Evolutionary conservation across 768 basidiomycete species (phyloP).

Genomic region (Flagelloscypha sp.): DNA sequence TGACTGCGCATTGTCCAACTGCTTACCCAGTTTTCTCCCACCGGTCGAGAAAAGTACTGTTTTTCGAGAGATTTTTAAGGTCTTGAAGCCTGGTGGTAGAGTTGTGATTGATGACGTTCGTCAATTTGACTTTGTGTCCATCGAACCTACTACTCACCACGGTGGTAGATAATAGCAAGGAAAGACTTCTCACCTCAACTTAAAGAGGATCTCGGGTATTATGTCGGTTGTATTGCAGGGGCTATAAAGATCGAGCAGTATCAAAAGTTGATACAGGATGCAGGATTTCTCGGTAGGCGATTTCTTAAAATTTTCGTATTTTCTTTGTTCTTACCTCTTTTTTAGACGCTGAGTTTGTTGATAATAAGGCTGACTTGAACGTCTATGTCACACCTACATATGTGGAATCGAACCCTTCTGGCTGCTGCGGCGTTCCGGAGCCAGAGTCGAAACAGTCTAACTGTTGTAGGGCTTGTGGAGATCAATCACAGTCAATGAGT

Average conservation of each 20-base stretch:
- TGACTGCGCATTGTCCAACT: constrained; percentile 52
- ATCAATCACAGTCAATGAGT: too few species aligned
- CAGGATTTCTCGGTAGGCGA: constrained; percentile 33
- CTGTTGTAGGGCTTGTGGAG: constrained; percentile 2
- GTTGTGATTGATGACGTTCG: constrained; percentile 43
- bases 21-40: constrained; percentile 45
- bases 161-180: constrained; percentile 37
- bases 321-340: neutral
- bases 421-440: constrained; percentile 12
- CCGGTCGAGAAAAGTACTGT: constrained; percentile 28
- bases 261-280: constrained; percentile 24
- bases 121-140: neutral
- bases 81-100: constrained; percentile 52
- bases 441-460: constrained; percentile 3
- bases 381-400: constrained; percentile 22
- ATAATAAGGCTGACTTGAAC: constrained; percentile 34
- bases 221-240: constrained; percentile 41
- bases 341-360: constrained; percentile 32
- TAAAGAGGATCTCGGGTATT: constrained; percentile 29
- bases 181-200: constrained; percentile 34
- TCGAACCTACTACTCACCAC: neutral
- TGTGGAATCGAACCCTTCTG: constrained; percentile 5
- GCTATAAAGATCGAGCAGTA: constrained; percentile 34
- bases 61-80: constrained; percentile 37
- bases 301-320: neutral